Percentiles rank a stretch among this genome's conserved stretches.
These are phyloP conservation scores for Amyloporia xantha DNA, from an alignment of 768 basidiomycete genomes.

Conservation along the genomic window DNA sequence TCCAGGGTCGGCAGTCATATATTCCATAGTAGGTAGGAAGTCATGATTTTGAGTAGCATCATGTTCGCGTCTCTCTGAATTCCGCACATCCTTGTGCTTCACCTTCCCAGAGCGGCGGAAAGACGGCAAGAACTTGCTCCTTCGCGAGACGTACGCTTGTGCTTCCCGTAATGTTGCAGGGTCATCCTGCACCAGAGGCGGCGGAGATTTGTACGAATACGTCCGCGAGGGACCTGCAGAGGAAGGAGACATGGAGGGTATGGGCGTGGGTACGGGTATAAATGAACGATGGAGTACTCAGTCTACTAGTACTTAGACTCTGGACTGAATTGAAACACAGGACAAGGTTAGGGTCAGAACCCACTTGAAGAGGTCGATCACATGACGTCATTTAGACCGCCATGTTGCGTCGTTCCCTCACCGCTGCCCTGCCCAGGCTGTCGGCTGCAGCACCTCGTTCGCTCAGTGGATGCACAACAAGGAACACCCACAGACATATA, in stretches of 20 bases:
- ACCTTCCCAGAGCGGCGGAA: background rate
- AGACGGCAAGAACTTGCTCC: background rate
- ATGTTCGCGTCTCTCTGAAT: background rate
- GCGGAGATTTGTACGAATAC: slow-evolving; percentile 27
- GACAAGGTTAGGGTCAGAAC: slow-evolving; percentile 10
- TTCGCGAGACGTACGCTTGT: background rate
- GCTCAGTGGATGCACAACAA: background rate
- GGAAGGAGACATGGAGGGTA: background rate
- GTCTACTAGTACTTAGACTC: background rate
- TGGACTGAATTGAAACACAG: slow-evolving; percentile 1
- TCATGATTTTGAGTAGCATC: background rate
- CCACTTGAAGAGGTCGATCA: slow-evolving; percentile 1
- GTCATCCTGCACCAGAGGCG: slow-evolving; percentile 11
- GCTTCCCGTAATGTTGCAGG: background rate
- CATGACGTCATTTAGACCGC: slow-evolving; percentile 19
- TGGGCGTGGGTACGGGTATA: background rate
- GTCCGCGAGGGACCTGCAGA: slow-evolving; percentile 14
- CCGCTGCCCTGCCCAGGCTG: background rate
- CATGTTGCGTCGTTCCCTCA: slow-evolving; percentile 18
- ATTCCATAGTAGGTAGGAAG: background rate
- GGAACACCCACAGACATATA: background rate
- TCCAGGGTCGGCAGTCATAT: background rate
- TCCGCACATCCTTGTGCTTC: background rate
- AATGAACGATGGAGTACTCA: background rate
- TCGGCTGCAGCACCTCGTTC: background rate